These are phyloP conservation scores for Blastobotrys capitulatus DNA, from an alignment of 1,139 yeast species.

Conservation along the genomic window DNA sequence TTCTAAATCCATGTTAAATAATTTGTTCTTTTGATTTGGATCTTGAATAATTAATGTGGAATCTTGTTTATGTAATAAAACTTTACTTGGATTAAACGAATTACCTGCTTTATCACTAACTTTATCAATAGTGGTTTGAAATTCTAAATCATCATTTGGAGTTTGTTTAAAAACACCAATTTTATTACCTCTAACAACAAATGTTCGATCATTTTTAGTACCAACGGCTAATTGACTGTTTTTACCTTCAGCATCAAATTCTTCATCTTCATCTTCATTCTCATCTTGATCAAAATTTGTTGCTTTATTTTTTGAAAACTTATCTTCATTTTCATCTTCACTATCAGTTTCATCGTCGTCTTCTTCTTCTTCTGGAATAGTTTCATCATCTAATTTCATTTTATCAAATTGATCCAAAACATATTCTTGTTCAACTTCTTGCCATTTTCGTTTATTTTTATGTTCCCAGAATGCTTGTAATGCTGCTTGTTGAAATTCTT, in stretches of 20 bases:
- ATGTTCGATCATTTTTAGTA: conserved; percentile 61
- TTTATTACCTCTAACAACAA: conserved; percentile 70
- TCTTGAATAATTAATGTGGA: conserved; percentile 60
- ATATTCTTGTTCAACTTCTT: conserved; percentile 44
- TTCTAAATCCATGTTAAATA: conserved; percentile 73
- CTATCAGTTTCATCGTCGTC: conserved; percentile 32
- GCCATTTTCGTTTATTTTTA: conserved; percentile 49
- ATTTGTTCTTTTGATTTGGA: conserved; percentile 38
- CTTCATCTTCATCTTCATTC: conserved; percentile 32
- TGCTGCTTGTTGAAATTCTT: conserved; percentile 48
- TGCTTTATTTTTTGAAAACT: conserved; percentile 11
- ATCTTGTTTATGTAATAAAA: conserved; percentile 76
- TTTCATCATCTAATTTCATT: conserved; percentile 38
- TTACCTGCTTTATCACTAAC: conserved; percentile 52
- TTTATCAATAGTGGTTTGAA: conserved; percentile 60
- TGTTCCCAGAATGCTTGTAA: conserved; percentile 59
- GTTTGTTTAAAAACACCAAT: conserved; percentile 73
- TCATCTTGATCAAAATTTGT: conserved; percentile 33
- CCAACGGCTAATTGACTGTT: conserved; percentile 71
- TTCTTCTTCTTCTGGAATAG: conserved; percentile 31
- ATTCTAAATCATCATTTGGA: conserved; percentile 49
- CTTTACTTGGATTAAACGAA: conserved; percentile 51
- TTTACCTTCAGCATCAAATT: conserved; percentile 33
- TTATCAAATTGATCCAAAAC: conserved; percentile 44
- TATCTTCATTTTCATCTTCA: conserved; percentile 17